Evolutionary conservation across 257 asterid species (phyloP).

Genomic region (Solanum tarapatanum): DNA sequence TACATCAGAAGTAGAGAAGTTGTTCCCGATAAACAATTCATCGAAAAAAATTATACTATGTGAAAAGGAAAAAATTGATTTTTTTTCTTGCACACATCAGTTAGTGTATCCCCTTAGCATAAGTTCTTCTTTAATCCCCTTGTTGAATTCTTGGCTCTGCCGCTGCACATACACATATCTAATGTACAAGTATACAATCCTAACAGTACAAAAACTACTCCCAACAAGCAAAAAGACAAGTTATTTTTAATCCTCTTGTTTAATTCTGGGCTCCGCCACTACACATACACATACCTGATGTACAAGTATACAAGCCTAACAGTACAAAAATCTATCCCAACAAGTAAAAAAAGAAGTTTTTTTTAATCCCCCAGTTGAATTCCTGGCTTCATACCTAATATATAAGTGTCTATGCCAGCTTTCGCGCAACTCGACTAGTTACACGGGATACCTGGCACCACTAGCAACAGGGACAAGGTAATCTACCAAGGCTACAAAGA

Average conservation of each 20-base stretch:
- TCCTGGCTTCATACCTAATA: neutral
- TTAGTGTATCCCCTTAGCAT: neutral
- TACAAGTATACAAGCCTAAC: neutral
- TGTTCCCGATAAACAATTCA: neutral
- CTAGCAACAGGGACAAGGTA: neutral
- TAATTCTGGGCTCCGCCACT: neutral
- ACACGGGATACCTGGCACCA: neutral
- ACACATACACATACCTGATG: neutral
- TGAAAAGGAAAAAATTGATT: neutral
- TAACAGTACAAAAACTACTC: neutral
- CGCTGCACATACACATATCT: neutral
- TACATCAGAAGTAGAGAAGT: neutral
- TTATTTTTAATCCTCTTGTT: neutral
- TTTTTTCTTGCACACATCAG: neutral
- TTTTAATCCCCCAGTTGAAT: neutral
- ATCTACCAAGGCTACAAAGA: neutral
- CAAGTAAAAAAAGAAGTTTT: neutral
- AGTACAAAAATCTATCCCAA: neutral
- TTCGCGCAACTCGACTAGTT: neutral
- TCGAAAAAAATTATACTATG: neutral
- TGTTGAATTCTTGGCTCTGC: neutral
- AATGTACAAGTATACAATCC: neutral
- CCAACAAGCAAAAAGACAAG: neutral
- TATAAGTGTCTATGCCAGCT: neutral
- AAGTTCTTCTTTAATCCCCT: neutral